Evolutionary conservation across 1,139 yeast genomes (phyloP).

Genomic region (Yamadazyma songkhlaensis): DNA sequence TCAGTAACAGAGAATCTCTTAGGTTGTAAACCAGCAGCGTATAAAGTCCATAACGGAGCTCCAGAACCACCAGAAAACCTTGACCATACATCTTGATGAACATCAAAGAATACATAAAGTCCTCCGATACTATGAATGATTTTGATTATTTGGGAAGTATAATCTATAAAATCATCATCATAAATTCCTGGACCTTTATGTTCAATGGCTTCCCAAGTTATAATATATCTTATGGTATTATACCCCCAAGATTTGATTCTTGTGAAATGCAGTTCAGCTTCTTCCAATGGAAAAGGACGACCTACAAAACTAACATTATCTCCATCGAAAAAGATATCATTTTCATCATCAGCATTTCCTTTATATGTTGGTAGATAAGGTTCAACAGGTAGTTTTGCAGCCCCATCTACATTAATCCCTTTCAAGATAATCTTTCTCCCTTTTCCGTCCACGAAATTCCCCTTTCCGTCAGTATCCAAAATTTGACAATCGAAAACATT

Average conservation of each 20-base stretch:
- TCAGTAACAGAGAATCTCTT: constrained; percentile 60
- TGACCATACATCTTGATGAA: constrained; percentile 96
- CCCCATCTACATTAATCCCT: constrained; percentile 83
- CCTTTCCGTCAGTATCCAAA: constrained; percentile 37
- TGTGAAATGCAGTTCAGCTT: constrained; percentile 64
- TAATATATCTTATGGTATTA: constrained; percentile 70
- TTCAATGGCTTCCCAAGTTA: constrained; percentile 93
- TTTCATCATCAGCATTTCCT: constrained; percentile 41
- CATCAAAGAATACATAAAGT: constrained; percentile 76
- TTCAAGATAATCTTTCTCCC: constrained; percentile 65
- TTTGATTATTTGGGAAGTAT: constrained; percentile 60
- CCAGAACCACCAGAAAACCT: constrained; percentile 92
- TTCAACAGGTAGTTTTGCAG: constrained; percentile 63
- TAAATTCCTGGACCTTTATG: constrained; percentile 84
- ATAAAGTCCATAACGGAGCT: constrained; percentile 93
- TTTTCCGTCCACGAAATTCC: constrained; percentile 56
- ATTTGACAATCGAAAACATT: constrained; percentile 27
- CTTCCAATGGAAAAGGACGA: constrained; percentile 73
- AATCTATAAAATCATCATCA: constrained; percentile 74
- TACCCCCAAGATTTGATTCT: constrained; percentile 80
- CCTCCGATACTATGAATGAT: constrained; percentile 66
- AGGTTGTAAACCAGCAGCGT: constrained; percentile 91
- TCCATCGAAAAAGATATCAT: constrained; percentile 60
- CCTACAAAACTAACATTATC: constrained; percentile 77
- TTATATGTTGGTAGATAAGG: constrained; percentile 56